phyloP scores from a whole-genome alignment of 2,329 filamentous ascomycete genomes.

The Colletotrichum noveboracense region DNA sequence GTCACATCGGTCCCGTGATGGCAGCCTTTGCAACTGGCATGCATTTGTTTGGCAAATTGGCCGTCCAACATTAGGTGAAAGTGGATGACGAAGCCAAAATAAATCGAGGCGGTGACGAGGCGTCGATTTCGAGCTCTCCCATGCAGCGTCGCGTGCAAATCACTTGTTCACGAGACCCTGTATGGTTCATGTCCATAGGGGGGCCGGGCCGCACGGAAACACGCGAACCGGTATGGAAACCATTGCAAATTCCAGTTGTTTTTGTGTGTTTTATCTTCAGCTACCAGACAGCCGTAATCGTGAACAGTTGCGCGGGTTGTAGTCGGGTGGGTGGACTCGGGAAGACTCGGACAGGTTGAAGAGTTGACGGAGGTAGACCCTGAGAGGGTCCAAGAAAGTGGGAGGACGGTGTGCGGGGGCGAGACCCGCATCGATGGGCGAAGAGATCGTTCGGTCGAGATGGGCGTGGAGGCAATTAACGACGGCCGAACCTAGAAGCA shows the following conservation, averaged over 20 bases:
- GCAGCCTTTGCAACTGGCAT: not conserved
- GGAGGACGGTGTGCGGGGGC: constrained; percentile 4
- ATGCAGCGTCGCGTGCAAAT: constrained; percentile 9
- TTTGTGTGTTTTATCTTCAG: constrained; percentile 27
- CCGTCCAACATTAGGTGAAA: not conserved
- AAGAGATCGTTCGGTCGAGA: constrained; percentile 3
- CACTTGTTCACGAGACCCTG: constrained; percentile 7
- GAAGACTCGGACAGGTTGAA: constrained; percentile 21
- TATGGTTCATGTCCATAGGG: constrained; percentile 7
- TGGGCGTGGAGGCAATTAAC: constrained; percentile 63
- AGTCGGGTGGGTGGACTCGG: constrained; percentile 19
- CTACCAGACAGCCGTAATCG: constrained; percentile 27
- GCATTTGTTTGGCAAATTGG: not conserved
- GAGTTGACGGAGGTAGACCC: constrained; percentile 5
- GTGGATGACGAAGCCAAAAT: not conserved
- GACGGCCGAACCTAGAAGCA: constrained; percentile 94
- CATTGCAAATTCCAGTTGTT: constrained; percentile 26
- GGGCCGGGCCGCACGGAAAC: constrained; percentile 7
- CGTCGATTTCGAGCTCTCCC: not conserved
- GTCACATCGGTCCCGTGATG: not conserved
- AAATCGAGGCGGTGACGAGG: not conserved
- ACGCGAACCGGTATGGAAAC: constrained; percentile 19
- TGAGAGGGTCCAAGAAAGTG: constrained; percentile 1
- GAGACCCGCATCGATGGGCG: constrained; percentile 1
- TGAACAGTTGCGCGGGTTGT: constrained; percentile 25